Conservation (phyloP, 2,329 filamentous ascomycete genomes). For the Colletotrichum lentis region DNA sequence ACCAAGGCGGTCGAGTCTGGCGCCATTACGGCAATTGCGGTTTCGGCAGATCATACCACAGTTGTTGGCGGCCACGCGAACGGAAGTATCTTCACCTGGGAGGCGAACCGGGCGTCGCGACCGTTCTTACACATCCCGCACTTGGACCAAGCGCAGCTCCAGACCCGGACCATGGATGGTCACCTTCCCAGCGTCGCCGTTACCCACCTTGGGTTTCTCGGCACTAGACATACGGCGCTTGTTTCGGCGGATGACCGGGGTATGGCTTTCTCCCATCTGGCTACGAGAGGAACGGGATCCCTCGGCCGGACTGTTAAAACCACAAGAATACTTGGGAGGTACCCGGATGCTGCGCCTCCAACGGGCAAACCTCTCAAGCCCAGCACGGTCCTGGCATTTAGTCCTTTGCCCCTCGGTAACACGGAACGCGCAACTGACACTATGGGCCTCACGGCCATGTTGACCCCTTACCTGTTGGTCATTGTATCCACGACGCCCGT, state of each 20-base stretch:
- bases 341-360: conserved; percentile 74
- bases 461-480: conserved; percentile 94
- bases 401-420: conserved; percentile 91
- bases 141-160: conserved; percentile 70
- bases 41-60: conserved; percentile 93
- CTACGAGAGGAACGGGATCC: conserved; percentile 86
- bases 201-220: conserved; percentile 92
- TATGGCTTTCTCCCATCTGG: conserved; percentile 98
- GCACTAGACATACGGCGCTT: conserved; percentile 89
- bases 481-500: conserved; percentile 97
- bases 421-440: conserved; percentile 86
- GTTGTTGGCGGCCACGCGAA: conserved; percentile 89
- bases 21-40: conserved; percentile 82
- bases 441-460: conserved; percentile 90
- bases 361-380: conserved; percentile 79
- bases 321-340: conserved; percentile 87
- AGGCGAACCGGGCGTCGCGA: conserved; percentile 79
- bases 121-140: conserved; percentile 90
- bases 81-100: conserved; percentile 97
- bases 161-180: conserved; percentile 77
- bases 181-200: conserved; percentile 81
- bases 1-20: conserved; percentile 95
- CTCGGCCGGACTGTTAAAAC: conserved; percentile 88
- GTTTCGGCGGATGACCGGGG: conserved; percentile 94
- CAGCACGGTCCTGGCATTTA: conserved; percentile 93